Evolutionary conservation across 2,329 filamentous ascomycete species (phyloP), one percentile per base, ranked within the genome.

Genomic region (Clarireedia homoeocarpa): DNA sequence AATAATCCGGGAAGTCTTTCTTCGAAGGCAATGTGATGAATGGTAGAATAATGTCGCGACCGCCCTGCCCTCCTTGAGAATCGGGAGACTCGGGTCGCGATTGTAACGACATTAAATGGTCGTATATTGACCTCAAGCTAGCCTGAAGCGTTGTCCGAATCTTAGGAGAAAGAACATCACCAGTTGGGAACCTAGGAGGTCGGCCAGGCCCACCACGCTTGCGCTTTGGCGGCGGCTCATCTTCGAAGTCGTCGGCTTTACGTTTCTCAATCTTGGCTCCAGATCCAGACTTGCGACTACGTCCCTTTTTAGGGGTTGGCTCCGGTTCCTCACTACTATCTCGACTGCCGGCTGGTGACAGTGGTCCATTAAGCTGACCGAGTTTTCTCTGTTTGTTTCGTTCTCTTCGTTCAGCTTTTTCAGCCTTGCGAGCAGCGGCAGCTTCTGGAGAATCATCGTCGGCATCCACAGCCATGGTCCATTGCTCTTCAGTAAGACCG

Each of bases 401-500:
- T 51, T 88, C 84, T 38, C 91, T 85, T 70, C 85, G 89, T 59
- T 90, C 89, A 62, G 91, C 89, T 53, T 88, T 84, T 4, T 89
- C 89, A 69, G 91, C 85, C 67, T 96, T 97, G 42, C 94, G 85
- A 38, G 89, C 88, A 39, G 95, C 91, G 2, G 94, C 94, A 53
- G 90, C 91, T 69, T 97, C 94, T 30, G 96, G 91, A 0, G 84
- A 86, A 69, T 99, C 94, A 1, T 99, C 94, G 51, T 96, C 91
- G 59, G 95, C 92, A 69, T 99, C 94, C 34, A 99, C 92, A 53
- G 94, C 94, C 77, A 96, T 92, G 51, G 97, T 81, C 94, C 94
- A 99, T 72, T 99, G 95, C 75, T 99, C 94, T 74, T 99, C 95
- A 0, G 94, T 97, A 30, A 99, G 83, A 52, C 95, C 94, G 67